Percentiles rank a stretch among this genome's conserved stretches.
phyloP scores from a whole-genome alignment of 768 basidiomycete species.

The Termitomyces sp. region DNA sequence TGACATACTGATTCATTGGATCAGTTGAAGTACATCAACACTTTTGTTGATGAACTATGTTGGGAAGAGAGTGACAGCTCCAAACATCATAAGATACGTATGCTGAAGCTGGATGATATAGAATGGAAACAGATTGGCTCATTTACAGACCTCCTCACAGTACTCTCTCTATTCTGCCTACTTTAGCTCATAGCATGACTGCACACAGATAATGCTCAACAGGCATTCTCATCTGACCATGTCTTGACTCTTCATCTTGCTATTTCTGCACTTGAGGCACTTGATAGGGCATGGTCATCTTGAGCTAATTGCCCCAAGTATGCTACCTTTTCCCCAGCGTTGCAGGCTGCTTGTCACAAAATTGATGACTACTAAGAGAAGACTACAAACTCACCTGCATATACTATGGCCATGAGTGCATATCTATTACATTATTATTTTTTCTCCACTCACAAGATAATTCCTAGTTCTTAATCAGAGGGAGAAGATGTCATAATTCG shows the following conservation, averaged over 20 bases:
- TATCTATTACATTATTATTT: too few relatives aligned
- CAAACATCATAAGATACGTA: neutral
- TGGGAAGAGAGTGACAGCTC: neutral
- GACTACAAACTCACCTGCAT: neutral
- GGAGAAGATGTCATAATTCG: too few relatives aligned
- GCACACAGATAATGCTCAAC: neutral
- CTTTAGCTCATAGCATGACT: neutral
- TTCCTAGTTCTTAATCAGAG: too few relatives aligned
- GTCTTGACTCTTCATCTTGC: slow-evolving; percentile 1
- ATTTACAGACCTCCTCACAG: neutral
- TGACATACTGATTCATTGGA: too few relatives aligned
- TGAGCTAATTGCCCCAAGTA: neutral
- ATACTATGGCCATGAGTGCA: neutral
- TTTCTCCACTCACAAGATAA: too few relatives aligned
- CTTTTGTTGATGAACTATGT: neutral
- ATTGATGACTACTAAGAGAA: slow-evolving; percentile 27
- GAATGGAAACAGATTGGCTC: neutral
- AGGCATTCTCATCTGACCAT: neutral
- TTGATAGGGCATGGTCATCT: neutral
- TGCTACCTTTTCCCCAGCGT: slow-evolving; percentile 1
- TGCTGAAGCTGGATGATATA: neutral
- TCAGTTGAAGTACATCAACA: neutral
- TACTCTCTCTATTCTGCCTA: neutral
- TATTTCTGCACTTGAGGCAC: slow-evolving; percentile 2
- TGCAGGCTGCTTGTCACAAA: slow-evolving; percentile 23